A percentile compares a stretch with the other conserved stretches of the same genome.
Conservation (phyloP, 2,329 filamentous ascomycete genomes). For the Boeremia lycopersici region DNA sequence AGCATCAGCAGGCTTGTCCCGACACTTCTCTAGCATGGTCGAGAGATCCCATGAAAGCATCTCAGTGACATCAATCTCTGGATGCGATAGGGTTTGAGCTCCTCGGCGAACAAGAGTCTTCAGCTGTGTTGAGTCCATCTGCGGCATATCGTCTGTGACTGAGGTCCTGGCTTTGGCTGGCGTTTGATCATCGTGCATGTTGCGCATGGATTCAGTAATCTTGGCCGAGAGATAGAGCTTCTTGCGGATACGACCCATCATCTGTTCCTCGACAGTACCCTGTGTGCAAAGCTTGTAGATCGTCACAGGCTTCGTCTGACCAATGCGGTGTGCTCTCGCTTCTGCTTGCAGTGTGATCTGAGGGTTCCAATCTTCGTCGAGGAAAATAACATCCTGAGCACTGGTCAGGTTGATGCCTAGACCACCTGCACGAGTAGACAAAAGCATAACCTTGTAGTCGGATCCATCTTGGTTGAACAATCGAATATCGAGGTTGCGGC, state of each 20-base stretch:
- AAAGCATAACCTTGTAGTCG: slow-evolving; percentile 60
- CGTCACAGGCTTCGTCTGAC: slow-evolving; percentile 60
- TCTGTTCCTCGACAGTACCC: slow-evolving; percentile 64
- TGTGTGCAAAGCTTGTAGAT: slow-evolving; percentile 63
- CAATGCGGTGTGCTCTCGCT: slow-evolving; percentile 61
- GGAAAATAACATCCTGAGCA: slow-evolving; percentile 62
- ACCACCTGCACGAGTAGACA: slow-evolving; percentile 62
- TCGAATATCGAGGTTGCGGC: slow-evolving; percentile 59
- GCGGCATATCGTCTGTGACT: slow-evolving; percentile 56
- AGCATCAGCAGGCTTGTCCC: slow-evolving; percentile 56
- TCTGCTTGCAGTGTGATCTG: slow-evolving; percentile 61
- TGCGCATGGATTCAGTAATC: slow-evolving; percentile 64
- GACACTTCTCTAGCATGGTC: slow-evolving; percentile 60
- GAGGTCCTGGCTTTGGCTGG: slow-evolving; percentile 25
- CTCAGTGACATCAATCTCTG: slow-evolving; percentile 60
- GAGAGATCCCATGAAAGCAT: slow-evolving; percentile 65
- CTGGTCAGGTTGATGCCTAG: slow-evolving; percentile 62
- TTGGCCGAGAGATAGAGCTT: slow-evolving; percentile 67
- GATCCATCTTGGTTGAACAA: slow-evolving; percentile 57
- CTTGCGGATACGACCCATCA: slow-evolving; percentile 64
- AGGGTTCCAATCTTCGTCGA: slow-evolving; percentile 63
- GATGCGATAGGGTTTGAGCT: slow-evolving; percentile 58
- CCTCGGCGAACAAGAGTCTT: slow-evolving; percentile 62
- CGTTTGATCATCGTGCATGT: slow-evolving; percentile 53
- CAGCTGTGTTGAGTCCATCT: slow-evolving; percentile 58